A percentile compares a stretch with the other conserved stretches of the same genome.
These are phyloP conservation scores for Acanthamoeba culbertsoni DNA, from an alignment of 208 protist genomes.

Conservation along the genomic window DNA sequence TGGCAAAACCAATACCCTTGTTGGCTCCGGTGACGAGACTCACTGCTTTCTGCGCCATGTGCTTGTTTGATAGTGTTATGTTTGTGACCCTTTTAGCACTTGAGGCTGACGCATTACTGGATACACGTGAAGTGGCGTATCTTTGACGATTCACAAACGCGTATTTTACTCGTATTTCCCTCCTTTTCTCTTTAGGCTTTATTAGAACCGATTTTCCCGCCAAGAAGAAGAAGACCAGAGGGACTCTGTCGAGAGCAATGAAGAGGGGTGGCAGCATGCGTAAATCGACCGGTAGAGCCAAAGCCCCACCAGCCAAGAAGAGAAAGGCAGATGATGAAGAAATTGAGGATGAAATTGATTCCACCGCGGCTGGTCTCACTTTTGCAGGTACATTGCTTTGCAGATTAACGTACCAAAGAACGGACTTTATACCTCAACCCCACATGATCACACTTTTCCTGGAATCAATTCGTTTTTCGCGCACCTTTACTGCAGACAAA, in stretches of 20 bases:
- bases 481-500: not conserved
- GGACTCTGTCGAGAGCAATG: not conserved
- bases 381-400: not conserved
- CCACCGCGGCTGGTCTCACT: not conserved
- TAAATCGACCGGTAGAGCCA: not conserved
- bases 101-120: no score
- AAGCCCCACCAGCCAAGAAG: not conserved
- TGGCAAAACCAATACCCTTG: constrained; percentile 23
- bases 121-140: no score
- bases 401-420: no score
- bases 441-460: no score
- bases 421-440: no score
- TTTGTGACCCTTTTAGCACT: no score
- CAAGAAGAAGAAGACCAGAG: not conserved
- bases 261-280: not conserved
- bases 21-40: constrained; percentile 15
- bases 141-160: no score
- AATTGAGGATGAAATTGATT: not conserved
- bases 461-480: no score
- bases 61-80: not conserved
- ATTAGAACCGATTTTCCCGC: no score
- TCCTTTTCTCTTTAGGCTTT: no score
- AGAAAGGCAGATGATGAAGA: not conserved
- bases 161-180: no score
- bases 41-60: not conserved